Evolutionary conservation across 2,329 filamentous ascomycete genomes (phyloP), one percentile per base, ranked within the genome.

Genomic region (Exophiala sideris): DNA sequence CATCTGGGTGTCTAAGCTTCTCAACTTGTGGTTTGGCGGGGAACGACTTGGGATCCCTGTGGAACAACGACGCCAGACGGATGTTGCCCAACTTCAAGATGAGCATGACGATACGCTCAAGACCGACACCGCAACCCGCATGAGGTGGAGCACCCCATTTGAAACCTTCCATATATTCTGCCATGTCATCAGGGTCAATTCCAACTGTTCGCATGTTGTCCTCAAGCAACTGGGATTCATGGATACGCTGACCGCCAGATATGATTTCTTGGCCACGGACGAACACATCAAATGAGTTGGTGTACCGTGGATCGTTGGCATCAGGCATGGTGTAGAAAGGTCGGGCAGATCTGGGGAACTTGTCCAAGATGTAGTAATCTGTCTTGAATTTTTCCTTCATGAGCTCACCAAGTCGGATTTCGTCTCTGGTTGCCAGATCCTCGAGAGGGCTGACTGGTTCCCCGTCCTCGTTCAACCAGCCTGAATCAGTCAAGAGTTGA

Each of bases 241-340:
- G 88, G 59, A 96, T 95, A 81, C 91, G 90, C 71, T 96, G 91
- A 6, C 91, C 91, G 63, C 91, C 91, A 1, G 89, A 92, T 42
- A 92, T 85, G 53, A 96, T 94, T 70, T 96, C 91, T 67, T 96
- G 91, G 0, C 91, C 91, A 29, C 91, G 87, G 40, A 96, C 81
- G 73, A 96, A 96, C 54, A 96, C 95, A 68, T 96, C 91, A 65
- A 96, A 96, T 0, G 91, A 95, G 68, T 95, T 95, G 47, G 91
- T 96, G 68, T 85, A 83, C 33, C 80, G 78, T 10, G 82, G 76
- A 65, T 95, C 83, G 12, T 85, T 77, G 1, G 86, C 81, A 59
- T 95, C 89, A 24, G 86, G 86, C 81, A 95, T 91, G 1, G 91
- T 89, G 67, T 96, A 96, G 73, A 96, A 96, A 0, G 91, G 91